These are phyloP conservation scores for Aspergillus novoparasiticus DNA, from an alignment of 2,329 filamentous ascomycete genomes.

Conservation along the genomic window DNA sequence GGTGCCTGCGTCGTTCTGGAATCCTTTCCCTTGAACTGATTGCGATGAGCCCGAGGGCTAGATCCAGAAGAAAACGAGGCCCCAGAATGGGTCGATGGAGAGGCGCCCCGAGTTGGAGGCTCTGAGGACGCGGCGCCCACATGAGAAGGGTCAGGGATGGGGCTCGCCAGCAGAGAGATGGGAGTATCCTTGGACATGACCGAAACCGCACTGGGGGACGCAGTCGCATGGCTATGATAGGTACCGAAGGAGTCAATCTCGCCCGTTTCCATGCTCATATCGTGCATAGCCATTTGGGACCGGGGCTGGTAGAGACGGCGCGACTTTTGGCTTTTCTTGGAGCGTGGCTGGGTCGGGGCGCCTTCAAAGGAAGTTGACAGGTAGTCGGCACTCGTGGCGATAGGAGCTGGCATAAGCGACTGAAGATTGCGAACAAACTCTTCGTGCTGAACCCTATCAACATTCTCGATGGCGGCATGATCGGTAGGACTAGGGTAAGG, in stretches of 20 bases:
- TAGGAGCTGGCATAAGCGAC: conserved; percentile 20
- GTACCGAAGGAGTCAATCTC: conserved; percentile 13
- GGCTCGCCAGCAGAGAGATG: conserved; percentile 16
- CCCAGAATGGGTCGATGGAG: conserved; percentile 21
- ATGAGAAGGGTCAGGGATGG: conserved; percentile 12
- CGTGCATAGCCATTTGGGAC: conserved; percentile 9
- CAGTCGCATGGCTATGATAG: conserved; percentile 10
- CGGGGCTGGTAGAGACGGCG: conserved; percentile 27
- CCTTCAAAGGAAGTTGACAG: conserved; percentile 13
- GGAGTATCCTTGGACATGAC: conserved; percentile 17
- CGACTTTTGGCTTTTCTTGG: conserved; percentile 21
- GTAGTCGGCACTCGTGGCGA: conserved; percentile 11
- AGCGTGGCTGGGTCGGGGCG: conserved; percentile 10
- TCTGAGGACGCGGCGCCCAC: conserved; percentile 17
- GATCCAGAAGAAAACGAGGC: conserved; percentile 20
- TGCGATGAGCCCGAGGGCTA: conserved; percentile 17
- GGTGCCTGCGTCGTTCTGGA: conserved; percentile 11
- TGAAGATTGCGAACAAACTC: conserved; percentile 24
- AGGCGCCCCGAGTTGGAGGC: conserved; percentile 20
- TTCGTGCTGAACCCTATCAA: conserved; percentile 18
- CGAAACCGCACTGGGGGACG: conserved; percentile 18
- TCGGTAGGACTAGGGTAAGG: conserved; percentile 14
- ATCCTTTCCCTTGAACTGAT: conserved; percentile 13
- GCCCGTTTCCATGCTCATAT: conserved; percentile 5
- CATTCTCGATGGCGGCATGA: conserved; percentile 13